These are phyloP conservation scores for Populus hybrid DNA, from an alignment of 441 rosid genomes.

Conservation along the genomic window DNA sequence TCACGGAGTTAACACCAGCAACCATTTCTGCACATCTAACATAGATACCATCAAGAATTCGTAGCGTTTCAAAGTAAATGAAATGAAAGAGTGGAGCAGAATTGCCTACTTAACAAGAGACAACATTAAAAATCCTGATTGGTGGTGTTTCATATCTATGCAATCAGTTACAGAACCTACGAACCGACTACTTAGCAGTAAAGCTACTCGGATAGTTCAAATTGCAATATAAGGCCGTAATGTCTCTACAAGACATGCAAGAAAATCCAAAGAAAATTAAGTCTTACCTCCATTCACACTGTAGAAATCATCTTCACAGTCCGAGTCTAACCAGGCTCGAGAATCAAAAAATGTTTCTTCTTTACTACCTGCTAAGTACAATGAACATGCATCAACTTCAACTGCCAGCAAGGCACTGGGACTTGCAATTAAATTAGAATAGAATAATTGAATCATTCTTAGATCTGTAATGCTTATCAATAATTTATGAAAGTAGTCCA, in stretches of 20 bases:
- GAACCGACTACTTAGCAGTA: neutral
- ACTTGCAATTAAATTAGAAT: neutral
- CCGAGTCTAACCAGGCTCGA: constrained; percentile 66
- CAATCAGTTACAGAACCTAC: too few relatives aligned
- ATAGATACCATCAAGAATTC: neutral
- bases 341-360: constrained; percentile 93
- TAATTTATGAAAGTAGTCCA: neutral
- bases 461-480: neutral
- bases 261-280: neutral
- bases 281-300: constrained; percentile 90
- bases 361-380: constrained; percentile 61
- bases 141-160: too few relatives aligned
- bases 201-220: neutral
- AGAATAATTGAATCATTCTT: neutral
- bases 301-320: constrained; percentile 80
- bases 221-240: neutral
- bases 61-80: neutral
- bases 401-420: neutral
- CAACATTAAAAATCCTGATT: too few relatives aligned
- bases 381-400: neutral
- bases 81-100: neutral
- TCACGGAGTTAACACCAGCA: neutral
- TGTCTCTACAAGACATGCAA: neutral
- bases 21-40: neutral
- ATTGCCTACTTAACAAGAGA: neutral